Base-by-base conservation (phyloP, 768 basidiomycete genomes). In the Epithele typhae region DNA sequence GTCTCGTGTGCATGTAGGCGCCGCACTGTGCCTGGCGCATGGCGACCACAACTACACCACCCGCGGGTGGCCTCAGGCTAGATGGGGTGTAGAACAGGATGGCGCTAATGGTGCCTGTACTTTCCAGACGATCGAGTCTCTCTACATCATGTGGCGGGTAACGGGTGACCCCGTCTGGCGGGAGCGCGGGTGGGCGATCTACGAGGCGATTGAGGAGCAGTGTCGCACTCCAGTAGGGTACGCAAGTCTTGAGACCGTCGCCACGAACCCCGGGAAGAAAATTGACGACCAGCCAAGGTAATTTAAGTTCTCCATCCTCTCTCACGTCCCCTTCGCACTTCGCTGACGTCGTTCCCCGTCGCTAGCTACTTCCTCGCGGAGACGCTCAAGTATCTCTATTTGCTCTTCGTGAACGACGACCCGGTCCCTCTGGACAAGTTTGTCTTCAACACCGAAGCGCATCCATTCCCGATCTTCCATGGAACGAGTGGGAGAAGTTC, bases 281-380 rank as follows among this genome's bases (percentile, higher is more conserved):
- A 59, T 59, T 24, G 76, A 89, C 54, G 68, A 70, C 18, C 87
- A 88, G 84, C 87, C 87, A n/a, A 88, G 86, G 85, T 84, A 33
- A 46, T 76, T n/a, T n/a, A n/a, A n/a, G n/a, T n/a, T n/a, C n/a
- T n/a, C n/a, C n/a, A n/a, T n/a, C n/a, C n/a, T n/a, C n/a, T n/a
- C n/a, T n/a, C n/a, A n/a, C n/a, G n/a, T n/a, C n/a, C n/a, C n/a
- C n/a, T n/a, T n/a, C n/a, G n/a, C n/a, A n/a, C n/a, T n/a, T n/a
- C n/a, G n/a, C n/a, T n/a, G n/a, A n/a, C n/a, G n/a, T n/a, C n/a
- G n/a, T n/a, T n/a, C n/a, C n/a, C n/a, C n/a, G n/a, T n/a, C n/a
- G 19, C 10, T 43, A 77, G 77, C 48, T 79, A 71, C 62, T 78
- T 79, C 60, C 56, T 79, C 42, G 79, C 77, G 1, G 77, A 79